These are phyloP conservation scores for Lotmaria passim DNA, from an alignment of 208 protist genomes.

Conservation along the genomic window DNA sequence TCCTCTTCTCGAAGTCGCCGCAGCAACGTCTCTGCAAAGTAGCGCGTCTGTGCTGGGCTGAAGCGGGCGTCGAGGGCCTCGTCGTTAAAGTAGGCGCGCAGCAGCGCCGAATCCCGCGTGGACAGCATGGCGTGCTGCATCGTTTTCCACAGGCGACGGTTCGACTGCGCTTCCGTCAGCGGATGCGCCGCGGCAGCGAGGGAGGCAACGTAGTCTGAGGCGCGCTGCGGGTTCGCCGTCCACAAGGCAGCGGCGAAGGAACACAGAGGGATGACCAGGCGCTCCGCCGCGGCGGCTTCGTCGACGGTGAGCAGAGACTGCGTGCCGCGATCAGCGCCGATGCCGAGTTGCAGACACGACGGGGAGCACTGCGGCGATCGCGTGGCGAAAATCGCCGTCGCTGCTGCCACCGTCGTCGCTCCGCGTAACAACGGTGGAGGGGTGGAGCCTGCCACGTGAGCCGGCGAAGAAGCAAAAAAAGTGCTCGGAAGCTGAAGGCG, in stretches of 20 bases:
- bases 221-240: constrained; percentile 53
- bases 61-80: constrained; percentile 64
- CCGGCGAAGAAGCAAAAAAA: too few species aligned
- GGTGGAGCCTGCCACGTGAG: too few species aligned
- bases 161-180: constrained; percentile 29
- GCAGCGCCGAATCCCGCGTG: constrained; percentile 74
- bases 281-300: constrained; percentile 31
- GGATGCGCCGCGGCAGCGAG: constrained; percentile 29
- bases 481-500: background rate
- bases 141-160: constrained; percentile 67
- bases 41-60: constrained; percentile 60
- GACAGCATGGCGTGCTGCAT: constrained; percentile 89
- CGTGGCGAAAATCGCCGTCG: constrained; percentile 31
- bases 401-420: constrained; percentile 18
- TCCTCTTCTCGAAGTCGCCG: constrained; percentile 42
- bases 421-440: background rate
- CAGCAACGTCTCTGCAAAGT: constrained; percentile 80
- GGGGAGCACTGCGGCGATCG: background rate
- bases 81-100: constrained; percentile 56
- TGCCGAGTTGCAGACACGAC: constrained; percentile 47
- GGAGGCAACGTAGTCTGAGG: constrained; percentile 47
- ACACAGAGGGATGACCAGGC: constrained; percentile 50
- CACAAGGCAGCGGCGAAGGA: constrained; percentile 75
- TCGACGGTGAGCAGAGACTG: constrained; percentile 34
- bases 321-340: constrained; percentile 41